Evolutionary conservation across 1,284 basidiomycete genomes (phyloP).

Genomic region (Rhodotorula glutinis): DNA sequence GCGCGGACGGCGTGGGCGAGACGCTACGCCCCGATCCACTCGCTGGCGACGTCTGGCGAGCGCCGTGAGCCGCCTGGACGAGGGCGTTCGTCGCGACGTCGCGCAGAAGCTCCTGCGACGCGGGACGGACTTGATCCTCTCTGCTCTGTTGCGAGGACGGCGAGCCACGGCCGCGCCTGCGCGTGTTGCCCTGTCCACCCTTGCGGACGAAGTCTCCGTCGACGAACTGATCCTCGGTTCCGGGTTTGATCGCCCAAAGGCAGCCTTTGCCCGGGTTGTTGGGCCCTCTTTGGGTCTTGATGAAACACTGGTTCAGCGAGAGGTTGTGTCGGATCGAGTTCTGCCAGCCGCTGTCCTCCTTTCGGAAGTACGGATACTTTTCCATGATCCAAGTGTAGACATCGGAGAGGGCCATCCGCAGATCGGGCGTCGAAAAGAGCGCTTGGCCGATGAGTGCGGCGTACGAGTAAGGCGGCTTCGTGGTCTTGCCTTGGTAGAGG

Average conservation of each 20-base stretch:
- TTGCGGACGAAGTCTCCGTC: conserved; percentile 45
- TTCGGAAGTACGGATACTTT: conserved; percentile 88
- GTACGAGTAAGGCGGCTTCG: conserved; percentile 79
- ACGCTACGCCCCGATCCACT: neutral
- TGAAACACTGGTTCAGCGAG: conserved; percentile 66
- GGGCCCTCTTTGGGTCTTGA: conserved; percentile 43
- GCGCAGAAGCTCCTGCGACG: neutral
- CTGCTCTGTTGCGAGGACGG: neutral
- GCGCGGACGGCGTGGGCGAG: neutral
- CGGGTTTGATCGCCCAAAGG: conserved; percentile 49
- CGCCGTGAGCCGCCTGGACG: neutral
- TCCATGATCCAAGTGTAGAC: conserved; percentile 95
- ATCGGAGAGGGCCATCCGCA: conserved; percentile 85
- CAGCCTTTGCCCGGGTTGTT: conserved; percentile 52
- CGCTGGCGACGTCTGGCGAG: neutral
- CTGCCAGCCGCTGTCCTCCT: conserved; percentile 81
- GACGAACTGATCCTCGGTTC: conserved; percentile 45
- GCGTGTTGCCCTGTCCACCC: conserved; percentile 15
- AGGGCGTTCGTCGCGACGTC: neutral
- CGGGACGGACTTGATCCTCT: neutral
- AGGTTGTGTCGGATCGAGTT: conserved; percentile 89
- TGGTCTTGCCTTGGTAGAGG: conserved; percentile 10
- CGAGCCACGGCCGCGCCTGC: conserved; percentile 12
- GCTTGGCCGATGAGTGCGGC: conserved; percentile 95
- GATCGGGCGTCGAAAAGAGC: conserved; percentile 75